Evolutionary conservation across 2,329 filamentous ascomycete species (phyloP).

Genomic region (Fusarium nygamai): DNA sequence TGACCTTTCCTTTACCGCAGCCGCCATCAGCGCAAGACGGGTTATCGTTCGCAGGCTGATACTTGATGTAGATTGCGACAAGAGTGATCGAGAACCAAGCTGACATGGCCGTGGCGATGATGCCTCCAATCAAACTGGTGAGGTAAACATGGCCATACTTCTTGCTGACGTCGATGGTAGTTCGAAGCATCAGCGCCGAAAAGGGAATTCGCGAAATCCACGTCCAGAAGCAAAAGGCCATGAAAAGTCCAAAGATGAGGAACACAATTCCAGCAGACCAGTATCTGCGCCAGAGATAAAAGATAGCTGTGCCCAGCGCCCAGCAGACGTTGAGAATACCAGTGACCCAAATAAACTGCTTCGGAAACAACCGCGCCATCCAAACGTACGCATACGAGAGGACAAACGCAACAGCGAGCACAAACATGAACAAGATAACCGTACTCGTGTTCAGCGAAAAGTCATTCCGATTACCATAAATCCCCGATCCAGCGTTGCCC

Average conservation of each 20-base stretch:
- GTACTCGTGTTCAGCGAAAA: constrained; percentile 84
- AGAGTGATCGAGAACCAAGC: constrained; percentile 90
- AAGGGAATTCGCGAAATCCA: constrained; percentile 95
- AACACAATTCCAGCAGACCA: constrained; percentile 90
- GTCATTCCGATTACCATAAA: constrained; percentile 74
- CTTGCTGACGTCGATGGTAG: constrained; percentile 85
- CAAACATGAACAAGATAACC: constrained; percentile 84
- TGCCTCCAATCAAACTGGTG: constrained; percentile 83
- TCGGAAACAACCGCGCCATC: constrained; percentile 80
- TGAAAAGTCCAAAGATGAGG: constrained; percentile 78
- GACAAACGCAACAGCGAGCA: constrained; percentile 76
- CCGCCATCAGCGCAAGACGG: constrained; percentile 65
- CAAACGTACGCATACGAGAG: constrained; percentile 83
- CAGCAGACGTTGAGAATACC: constrained; percentile 88
- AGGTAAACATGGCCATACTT: constrained; percentile 86
- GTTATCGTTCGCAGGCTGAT: constrained; percentile 70
- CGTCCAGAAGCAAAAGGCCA: constrained; percentile 82
- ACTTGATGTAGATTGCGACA: constrained; percentile 86
- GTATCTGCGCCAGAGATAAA: constrained; percentile 81
- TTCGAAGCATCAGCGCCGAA: constrained; percentile 88
- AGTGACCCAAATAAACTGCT: constrained; percentile 92
- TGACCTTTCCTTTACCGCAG: constrained; percentile 81
- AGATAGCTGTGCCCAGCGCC: constrained; percentile 85
- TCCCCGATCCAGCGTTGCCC: constrained; percentile 73
- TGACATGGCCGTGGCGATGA: constrained; percentile 78